These are phyloP conservation scores for Phaeosphaeriaceae sp. DNA, from an alignment of 2,329 filamentous ascomycete species.

Conservation along the genomic window DNA sequence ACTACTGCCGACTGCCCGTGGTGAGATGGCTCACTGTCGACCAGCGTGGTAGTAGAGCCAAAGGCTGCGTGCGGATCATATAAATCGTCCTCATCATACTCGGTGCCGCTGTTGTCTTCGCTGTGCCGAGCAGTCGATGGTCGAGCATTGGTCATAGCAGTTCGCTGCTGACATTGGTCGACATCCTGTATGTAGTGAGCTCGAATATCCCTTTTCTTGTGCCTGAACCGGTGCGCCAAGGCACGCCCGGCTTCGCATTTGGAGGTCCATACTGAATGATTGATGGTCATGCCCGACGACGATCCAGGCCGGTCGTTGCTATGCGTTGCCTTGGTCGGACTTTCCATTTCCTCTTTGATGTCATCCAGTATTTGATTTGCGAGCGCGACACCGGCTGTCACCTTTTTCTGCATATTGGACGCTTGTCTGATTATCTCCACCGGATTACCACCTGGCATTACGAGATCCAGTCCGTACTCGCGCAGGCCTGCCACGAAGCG, in stretches of 20 bases:
- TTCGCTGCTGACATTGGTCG: neutral
- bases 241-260: neutral
- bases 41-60: slow-evolving; percentile 1
- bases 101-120: neutral
- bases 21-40: neutral
- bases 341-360: slow-evolving; percentile 5
- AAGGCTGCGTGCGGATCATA: neutral
- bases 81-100: neutral
- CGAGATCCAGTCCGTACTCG: slow-evolving; percentile 11
- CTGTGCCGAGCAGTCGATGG: neutral
- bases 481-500: slow-evolving; percentile 9
- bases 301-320: neutral
- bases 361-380: neutral
- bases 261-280: neutral
- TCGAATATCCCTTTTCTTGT: neutral
- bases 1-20: no score
- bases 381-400: neutral
- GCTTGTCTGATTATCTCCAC: neutral
- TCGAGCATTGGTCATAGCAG: neutral
- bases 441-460: neutral
- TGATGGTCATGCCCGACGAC: neutral
- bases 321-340: neutral
- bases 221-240: neutral
- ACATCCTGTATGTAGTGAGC: neutral
- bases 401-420: neutral